Evolutionary conservation across 495 filamentous ascomycete species (phyloP).

Genomic region (Copromyces sp.): DNA sequence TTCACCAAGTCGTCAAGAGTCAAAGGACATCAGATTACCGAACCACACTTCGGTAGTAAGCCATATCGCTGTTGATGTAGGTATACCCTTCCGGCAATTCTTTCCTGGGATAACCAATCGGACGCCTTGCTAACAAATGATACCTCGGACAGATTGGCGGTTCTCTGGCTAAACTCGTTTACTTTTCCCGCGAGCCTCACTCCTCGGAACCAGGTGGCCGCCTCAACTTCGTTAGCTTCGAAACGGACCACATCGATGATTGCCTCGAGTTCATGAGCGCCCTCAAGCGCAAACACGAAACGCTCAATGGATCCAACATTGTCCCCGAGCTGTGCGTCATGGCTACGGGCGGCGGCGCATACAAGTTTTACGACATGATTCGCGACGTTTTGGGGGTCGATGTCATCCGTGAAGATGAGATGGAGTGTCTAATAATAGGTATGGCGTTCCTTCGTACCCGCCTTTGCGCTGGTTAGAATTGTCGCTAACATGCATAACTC

Average conservation of each 20-base stretch:
- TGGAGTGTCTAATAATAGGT: conserved; percentile 97
- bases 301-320: conserved; percentile 48
- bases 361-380: conserved; percentile 89
- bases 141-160: conserved; percentile 66
- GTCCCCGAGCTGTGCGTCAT: conserved; percentile 67
- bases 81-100: conserved; percentile 19
- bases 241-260: conserved; percentile 84
- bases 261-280: conserved; percentile 82
- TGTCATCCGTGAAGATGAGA: conserved; percentile 89
- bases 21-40: conserved; percentile 86
- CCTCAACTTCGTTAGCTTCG: conserved; percentile 89
- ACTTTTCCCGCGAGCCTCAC: conserved; percentile 81
- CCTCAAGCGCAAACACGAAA: conserved; percentile 68
- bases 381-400: conserved; percentile 71
- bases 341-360: conserved; percentile 90
- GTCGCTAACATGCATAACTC: neutral
- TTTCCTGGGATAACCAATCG: conserved; percentile 7
- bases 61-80: conserved; percentile 92
- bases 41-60: conserved; percentile 89
- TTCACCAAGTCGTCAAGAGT: conserved; percentile 56
- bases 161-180: conserved; percentile 89
- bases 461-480: neutral
- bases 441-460: conserved; percentile 8
- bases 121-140: neutral
- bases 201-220: conserved; percentile 75